Base-by-base conservation (phyloP, 805 yeast species). In the Torulaspora franciscae region DNA sequence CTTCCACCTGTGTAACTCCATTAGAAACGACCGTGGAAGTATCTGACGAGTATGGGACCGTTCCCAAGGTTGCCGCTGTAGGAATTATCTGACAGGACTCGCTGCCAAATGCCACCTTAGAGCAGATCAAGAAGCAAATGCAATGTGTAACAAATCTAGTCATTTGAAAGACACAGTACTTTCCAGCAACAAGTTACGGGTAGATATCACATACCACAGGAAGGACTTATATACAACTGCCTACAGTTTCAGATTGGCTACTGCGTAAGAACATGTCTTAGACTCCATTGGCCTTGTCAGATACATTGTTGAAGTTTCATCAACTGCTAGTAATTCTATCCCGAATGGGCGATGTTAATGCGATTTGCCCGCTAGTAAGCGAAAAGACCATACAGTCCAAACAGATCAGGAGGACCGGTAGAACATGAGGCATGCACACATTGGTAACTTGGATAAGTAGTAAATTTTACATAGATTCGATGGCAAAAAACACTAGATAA, bases 41-140 rank as follows among this genome's bases (percentile, higher is more conserved):
- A 2, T 43, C 30, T 1, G 50, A 35, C 3, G 64, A 54, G 32
- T 58, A 56, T 27, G 67, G 62, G 6, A 61, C 52, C 3, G 51
- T 24, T 15, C 55, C 66, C 4, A 54, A 27, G n/a, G 51, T 44
- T 11, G 54, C 54, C 19, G 44, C 45, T n/a, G 51, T 42, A 22
- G 64, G 58, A 8, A 54, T 36, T 6, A 54, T 34, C 5, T 52
- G 54, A 36, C 63, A 58, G 13, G 55, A 49, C 27, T 29, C 25
- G 22, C 39, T 17, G 28, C 33, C 7, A 11, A 24, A 23, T 3
- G 17, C 42, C 2, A 30, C 22, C 6, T 15, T 13, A 3, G 36
- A 32, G 11, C 14, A 10, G 8, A 39, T 7, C 27, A 27, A 37
- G 10, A 32, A n/a, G 9, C 25, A 32, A 28, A 30, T 30, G 8